A percentile compares a stretch with the other conserved stretches of the same genome.
Conservation (phyloP, 2,329 filamentous ascomycete genomes). For the Penicillium digitatum region DNA sequence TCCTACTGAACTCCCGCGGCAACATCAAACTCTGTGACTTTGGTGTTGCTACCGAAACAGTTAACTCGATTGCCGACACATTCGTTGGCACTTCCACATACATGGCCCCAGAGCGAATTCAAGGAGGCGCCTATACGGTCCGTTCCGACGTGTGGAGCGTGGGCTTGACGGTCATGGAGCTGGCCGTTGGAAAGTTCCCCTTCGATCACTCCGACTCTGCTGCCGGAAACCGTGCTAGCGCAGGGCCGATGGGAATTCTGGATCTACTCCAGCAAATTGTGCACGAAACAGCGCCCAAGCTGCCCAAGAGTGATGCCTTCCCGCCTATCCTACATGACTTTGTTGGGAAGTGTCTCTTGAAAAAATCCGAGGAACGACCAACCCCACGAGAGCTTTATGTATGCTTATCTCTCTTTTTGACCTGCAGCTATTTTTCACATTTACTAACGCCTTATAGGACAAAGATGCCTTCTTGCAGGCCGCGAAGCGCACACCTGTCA, state of each 20-base stretch:
- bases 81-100: constrained; percentile 99
- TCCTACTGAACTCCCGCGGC: constrained; percentile 89
- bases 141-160: constrained; percentile 99
- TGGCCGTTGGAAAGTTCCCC: constrained; percentile 95
- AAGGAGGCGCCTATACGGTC: constrained; percentile 94
- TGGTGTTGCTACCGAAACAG: constrained; percentile 94
- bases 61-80: constrained; percentile 96
- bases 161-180: constrained; percentile 89
- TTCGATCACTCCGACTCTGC: constrained; percentile 80
- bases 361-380: constrained; percentile 80
- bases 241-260: constrained; percentile 83
- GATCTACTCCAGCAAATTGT: constrained; percentile 97
- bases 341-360: constrained; percentile 91
- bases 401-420: constrained; percentile 37
- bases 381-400: constrained; percentile 93
- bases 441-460: constrained; percentile 55
- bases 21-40: constrained; percentile 98
- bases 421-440: background rate
- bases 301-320: constrained; percentile 97
- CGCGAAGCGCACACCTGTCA: constrained; percentile 91
- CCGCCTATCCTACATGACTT: constrained; percentile 92
- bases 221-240: constrained; percentile 62
- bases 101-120: constrained; percentile 97
- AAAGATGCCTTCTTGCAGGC: constrained; percentile 92
- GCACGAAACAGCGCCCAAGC: constrained; percentile 84